These are phyloP conservation scores for Calonectria multiphialidica DNA, from an alignment of 2,329 filamentous ascomycete genomes.

Conservation along the genomic window DNA sequence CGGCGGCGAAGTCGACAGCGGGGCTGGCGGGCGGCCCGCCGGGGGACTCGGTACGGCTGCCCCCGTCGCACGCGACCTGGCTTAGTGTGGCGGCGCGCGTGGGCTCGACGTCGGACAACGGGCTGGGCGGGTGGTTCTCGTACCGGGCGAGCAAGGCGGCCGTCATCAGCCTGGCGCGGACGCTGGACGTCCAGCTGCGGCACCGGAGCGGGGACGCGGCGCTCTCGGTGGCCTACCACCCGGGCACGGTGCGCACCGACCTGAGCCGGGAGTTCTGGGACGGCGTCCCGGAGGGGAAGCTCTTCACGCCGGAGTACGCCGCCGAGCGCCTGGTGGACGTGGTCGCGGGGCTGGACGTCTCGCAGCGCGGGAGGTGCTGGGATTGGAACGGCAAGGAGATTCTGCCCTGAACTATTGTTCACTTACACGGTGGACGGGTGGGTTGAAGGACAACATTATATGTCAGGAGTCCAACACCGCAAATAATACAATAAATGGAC, in stretches of 20 bases:
- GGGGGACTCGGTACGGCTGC: conserved; percentile 51
- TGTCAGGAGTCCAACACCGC: too few species aligned
- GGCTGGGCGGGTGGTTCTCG: conserved; percentile 83
- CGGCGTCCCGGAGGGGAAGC: conserved; percentile 68
- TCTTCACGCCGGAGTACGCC: conserved; percentile 76
- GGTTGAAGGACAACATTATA: too few species aligned
- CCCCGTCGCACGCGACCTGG: conserved; percentile 68
- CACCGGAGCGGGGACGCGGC: conserved; percentile 70
- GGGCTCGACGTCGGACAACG: conserved; percentile 79
- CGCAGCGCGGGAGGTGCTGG: conserved; percentile 73
- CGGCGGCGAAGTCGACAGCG: conserved; percentile 52
- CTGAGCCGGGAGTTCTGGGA: conserved; percentile 80
- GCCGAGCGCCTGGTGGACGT: conserved; percentile 75
- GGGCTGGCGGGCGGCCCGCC: conserved; percentile 44
- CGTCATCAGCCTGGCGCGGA: conserved; percentile 78
- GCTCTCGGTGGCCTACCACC: conserved; percentile 79
- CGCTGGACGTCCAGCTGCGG: conserved; percentile 76
- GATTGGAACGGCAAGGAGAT: conserved; percentile 76
- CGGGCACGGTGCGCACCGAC: conserved; percentile 83
- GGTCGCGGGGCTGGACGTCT: conserved; percentile 59
- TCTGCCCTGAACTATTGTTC: not conserved
- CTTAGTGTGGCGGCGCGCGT: conserved; percentile 85
- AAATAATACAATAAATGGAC: too few species aligned
- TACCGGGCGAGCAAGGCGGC: conserved; percentile 83
- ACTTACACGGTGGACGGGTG: too few species aligned